Percentiles rank a stretch among this genome's conserved stretches.
phyloP scores from a whole-genome alignment of 768 basidiomycete genomes.

The Auricularia sp. region DNA sequence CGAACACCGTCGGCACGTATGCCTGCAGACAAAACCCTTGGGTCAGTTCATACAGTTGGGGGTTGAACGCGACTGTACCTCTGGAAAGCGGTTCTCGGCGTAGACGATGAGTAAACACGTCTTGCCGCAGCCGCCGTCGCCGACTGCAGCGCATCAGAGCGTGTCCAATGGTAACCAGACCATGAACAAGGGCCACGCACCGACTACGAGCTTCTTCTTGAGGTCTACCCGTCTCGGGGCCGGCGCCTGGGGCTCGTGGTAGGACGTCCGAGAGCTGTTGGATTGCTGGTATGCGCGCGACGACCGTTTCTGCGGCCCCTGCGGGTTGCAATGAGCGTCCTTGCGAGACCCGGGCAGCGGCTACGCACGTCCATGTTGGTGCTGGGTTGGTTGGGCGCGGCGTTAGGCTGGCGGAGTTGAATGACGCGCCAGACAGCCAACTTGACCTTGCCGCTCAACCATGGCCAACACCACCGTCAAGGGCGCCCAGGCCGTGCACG shows the following conservation, averaged over 20 bases:
- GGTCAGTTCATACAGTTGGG: not conserved
- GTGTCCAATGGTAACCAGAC: not conserved
- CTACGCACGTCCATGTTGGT: not conserved
- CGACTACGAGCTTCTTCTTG: constrained; percentile 79
- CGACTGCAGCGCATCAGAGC: constrained; percentile 32
- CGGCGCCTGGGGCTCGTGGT: constrained; percentile 3
- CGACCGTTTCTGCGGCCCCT: not conserved
- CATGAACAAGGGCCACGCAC: constrained; percentile 2
- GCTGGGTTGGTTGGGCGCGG: not conserved
- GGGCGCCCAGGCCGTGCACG: constrained; percentile 86
- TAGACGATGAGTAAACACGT: constrained; percentile 95
- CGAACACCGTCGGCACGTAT: constrained; percentile 89
- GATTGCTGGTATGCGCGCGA: constrained; percentile 1
- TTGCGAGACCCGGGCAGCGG: not conserved
- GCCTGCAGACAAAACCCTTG: constrained; percentile 37
- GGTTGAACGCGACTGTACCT: constrained; percentile 41
- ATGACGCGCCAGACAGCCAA: not conserved
- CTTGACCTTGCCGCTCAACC: constrained; percentile 11
- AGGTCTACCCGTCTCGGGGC: constrained; percentile 47
- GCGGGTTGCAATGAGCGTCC: not conserved
- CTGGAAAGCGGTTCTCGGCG: constrained; percentile 91
- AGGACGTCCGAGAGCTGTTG: constrained; percentile 1
- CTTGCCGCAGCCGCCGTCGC: constrained; percentile 86
- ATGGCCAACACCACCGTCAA: constrained; percentile 93
- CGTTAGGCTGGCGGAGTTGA: not conserved